These are phyloP conservation scores for Daldinia loculata DNA, from an alignment of 495 filamentous ascomycete genomes.

Conservation along the genomic window DNA sequence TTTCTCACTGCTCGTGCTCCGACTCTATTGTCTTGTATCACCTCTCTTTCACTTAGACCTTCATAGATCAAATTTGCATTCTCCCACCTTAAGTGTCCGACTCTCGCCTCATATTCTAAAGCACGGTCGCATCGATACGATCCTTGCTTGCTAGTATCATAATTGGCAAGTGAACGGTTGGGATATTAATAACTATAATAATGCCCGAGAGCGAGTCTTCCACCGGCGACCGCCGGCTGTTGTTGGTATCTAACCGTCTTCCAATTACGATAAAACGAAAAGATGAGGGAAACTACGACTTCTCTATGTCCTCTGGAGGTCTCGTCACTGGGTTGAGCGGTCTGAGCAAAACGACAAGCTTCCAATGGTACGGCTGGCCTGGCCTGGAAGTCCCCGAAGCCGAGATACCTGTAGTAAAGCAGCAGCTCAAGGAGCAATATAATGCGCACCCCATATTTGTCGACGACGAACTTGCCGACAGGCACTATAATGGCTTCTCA, in stretches of 20 bases:
- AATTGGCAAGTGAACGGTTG: not conserved
- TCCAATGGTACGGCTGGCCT: conserved; percentile 98
- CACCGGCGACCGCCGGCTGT: conserved; percentile 60
- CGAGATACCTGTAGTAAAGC: conserved; percentile 70
- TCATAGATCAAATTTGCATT: conserved; percentile 18
- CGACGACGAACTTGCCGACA: conserved; percentile 78
- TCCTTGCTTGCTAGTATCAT: not conserved
- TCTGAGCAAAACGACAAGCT: conserved; percentile 87
- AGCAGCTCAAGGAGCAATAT: conserved; percentile 76
- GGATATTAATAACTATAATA: not conserved
- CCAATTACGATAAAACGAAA: conserved; percentile 94
- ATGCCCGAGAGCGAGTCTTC: conserved; percentile 42
- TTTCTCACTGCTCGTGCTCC: conserved; percentile 17
- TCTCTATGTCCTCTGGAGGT: conserved; percentile 94
- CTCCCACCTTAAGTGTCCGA: not conserved
- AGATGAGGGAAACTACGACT: conserved; percentile 80
- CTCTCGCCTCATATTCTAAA: not conserved
- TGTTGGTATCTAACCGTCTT: conserved; percentile 91
- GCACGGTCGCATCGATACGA: not conserved
- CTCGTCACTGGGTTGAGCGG: conserved; percentile 91
- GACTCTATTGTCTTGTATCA: conserved; percentile 18
- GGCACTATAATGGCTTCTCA: conserved; percentile 87
- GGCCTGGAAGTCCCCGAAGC: conserved; percentile 82
- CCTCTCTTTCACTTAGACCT: not conserved
- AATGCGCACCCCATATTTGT: conserved; percentile 80